phyloP scores from a whole-genome alignment of 768 basidiomycete species.

The Dioszegia aurantiaca region DNA sequence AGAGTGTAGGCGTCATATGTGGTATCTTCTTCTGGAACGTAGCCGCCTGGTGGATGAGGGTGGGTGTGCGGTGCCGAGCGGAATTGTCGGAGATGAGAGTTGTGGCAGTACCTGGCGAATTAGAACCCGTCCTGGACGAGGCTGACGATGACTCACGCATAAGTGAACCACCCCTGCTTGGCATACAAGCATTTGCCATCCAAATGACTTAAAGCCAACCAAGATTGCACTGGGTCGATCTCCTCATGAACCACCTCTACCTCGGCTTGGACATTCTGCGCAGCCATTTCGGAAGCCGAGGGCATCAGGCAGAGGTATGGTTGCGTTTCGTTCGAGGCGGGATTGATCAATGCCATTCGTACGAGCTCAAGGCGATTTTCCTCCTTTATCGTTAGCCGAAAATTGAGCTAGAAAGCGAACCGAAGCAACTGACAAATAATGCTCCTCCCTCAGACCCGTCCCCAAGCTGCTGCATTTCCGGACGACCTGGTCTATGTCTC shows the following conservation, averaged over 20 bases:
- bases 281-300: constrained; percentile 20
- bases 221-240: constrained; percentile 37
- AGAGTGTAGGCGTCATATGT: constrained; percentile 55
- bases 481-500: constrained; percentile 1
- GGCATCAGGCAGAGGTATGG: constrained; percentile 47
- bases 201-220: constrained; percentile 42
- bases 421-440: neutral
- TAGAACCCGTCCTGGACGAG: neutral
- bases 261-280: constrained; percentile 26
- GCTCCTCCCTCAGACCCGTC: constrained; percentile 13
- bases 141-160: constrained; percentile 62
- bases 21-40: constrained; percentile 77
- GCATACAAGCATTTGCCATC: constrained; percentile 46
- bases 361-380: constrained; percentile 25
- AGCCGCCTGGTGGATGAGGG: constrained; percentile 64
- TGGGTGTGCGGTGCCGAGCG: constrained; percentile 71
- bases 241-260: constrained; percentile 18
- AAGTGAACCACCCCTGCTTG: constrained; percentile 66
- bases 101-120: constrained; percentile 63
- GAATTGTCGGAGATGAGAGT: constrained; percentile 92
- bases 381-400: constrained; percentile 14
- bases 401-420: neutral
- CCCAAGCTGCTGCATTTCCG: constrained; percentile 16
- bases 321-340: constrained; percentile 19
- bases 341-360: constrained; percentile 29